phyloP scores from a whole-genome alignment of 2,329 filamentous ascomycete species.

The Nigrospora osmanthi region DNA sequence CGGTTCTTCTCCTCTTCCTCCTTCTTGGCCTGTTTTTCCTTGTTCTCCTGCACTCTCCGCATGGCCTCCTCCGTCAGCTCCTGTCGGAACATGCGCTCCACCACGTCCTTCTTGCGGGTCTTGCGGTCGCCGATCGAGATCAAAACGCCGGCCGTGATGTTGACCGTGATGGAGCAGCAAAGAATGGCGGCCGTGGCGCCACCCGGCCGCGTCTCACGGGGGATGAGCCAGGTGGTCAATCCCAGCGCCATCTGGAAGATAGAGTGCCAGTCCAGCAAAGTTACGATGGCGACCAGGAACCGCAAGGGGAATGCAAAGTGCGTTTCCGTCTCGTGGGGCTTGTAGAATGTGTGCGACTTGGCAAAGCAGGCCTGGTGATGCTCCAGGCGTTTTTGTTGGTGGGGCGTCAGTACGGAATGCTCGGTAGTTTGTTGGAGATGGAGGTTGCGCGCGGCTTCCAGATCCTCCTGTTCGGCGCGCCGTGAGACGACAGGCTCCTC shows the following conservation, averaged over 20 bases:
- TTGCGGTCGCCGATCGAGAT: slow-evolving; percentile 70
- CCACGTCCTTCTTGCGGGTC: slow-evolving; percentile 79
- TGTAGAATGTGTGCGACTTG: slow-evolving; percentile 83
- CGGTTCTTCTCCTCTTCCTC: slow-evolving; percentile 2
- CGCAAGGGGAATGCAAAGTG: slow-evolving; percentile 72
- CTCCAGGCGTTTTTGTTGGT: slow-evolving; percentile 61
- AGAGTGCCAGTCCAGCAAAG: slow-evolving; percentile 72
- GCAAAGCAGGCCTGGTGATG: slow-evolving; percentile 76
- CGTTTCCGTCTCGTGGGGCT: slow-evolving; percentile 77
- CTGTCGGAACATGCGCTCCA: slow-evolving; percentile 69
- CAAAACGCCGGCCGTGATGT: slow-evolving; percentile 67
- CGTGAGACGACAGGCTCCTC: slow-evolving; percentile 23
- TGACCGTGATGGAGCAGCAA: slow-evolving; percentile 68
- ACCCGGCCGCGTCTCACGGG: slow-evolving; percentile 59
- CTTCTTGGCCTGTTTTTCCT: slow-evolving; percentile 4
- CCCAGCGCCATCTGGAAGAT: slow-evolving; percentile 75
- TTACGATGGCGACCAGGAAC: slow-evolving; percentile 68
- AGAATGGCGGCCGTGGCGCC: slow-evolving; percentile 77
- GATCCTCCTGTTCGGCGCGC: slow-evolving; percentile 34
- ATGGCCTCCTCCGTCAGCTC: slow-evolving; percentile 56
- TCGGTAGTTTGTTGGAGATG: slow-evolving; percentile 33
- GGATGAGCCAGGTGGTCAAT: slow-evolving; percentile 70
- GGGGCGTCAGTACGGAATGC: slow-evolving; percentile 52
- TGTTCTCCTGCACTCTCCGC: slow-evolving; percentile 2
- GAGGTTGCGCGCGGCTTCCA: slow-evolving; percentile 29